Evolutionary conservation across 2,329 filamentous ascomycete genomes (phyloP), one percentile per base, ranked within the genome.

Genomic region (Fusarium siculi): DNA sequence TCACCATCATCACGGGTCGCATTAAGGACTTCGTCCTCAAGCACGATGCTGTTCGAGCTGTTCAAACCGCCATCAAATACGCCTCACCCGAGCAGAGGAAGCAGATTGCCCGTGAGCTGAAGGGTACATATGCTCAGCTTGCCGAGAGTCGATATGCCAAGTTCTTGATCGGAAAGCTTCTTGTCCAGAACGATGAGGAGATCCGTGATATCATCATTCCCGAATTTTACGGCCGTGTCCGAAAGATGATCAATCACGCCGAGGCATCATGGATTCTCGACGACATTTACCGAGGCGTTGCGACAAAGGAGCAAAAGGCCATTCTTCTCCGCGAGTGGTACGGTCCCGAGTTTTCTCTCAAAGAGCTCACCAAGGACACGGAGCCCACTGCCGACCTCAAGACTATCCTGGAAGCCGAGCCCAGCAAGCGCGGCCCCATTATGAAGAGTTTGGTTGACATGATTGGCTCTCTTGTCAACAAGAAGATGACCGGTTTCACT

Each of bases 191-290:
- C 70, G 94, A 98, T 80, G 86, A 90, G 44, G 93, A 96, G 82
- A 94, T 97, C 73, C 90, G 95, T 78, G 93, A 97, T 80, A 84
- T 97, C 74, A 93, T 99, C 77, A 91, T 99, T 18, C 92, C 94
- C 47, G 95, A 99, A 81, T 98, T 99, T 84, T 98, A 96, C 82
- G 95, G 96, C 66, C 92, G 96, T 81, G 93, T 98, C 71, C 93
- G 94, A 80, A 93, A 95, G 79, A 86, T 98, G 79, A 98, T 98
- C 81, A 96, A 97, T 82, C 96, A 99, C 83, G 90, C 96, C 3
- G 97, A 99, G 83, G 96, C 94, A 37, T 95, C 94, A 44, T 99
- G 96, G 95, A 98, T 99, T 76, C 86, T 99, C 46, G 97, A 99
- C 81, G 96, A 99, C 82, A 93, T 98, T 75, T 99, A 98, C 85